Evolutionary conservation across 371 early-diverging fungal genomes (phyloP), one percentile per base, ranked within the genome.

Genomic region (Phascolomyces articulosus): DNA sequence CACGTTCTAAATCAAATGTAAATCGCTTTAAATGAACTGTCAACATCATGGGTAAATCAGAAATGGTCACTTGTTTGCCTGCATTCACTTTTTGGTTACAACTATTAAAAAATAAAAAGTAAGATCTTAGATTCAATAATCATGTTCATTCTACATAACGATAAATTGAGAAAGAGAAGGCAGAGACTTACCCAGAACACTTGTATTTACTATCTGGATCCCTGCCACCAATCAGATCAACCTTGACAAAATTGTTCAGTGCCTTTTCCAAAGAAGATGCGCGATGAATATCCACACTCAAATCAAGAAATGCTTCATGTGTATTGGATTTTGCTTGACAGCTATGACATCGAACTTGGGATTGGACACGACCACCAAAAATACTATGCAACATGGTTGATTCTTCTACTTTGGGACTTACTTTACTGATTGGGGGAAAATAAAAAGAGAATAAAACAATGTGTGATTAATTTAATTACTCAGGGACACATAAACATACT

Each of bases 281-380:
- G 10, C 85, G 44, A 40, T 81, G 79, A 57, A 96, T 78, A 41
- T 94, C 93, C 31, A 96, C 74, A 63, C 90, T 90, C 28, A 96
- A 64, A 69, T 96, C 95, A 62, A 94, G 74, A 48, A 86, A 79
- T 0, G 91, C 83, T 64, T 95, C 93, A 49, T 80, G 87, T 0
- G 91, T 95, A 63, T 91, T 85, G 40, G 94, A 93, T 54, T 83
- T 83, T 48, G 84, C 70, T n/a, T 87, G 81, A 75, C 96, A 96
- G 24, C 68, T 77, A 21, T 80, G 65, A 73, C 96, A 96, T 41
- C 76, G 82, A 53, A 96, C 79, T 60, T 91, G 89, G 31, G 91
- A 91, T 64, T 88, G 93, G 40, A 93, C 70, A 58, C 86, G 88
- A 1, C 95, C 95, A 55, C 94, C 95, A 85, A 95, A 95, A 6